Evolutionary conservation across 2,329 filamentous ascomycete genomes (phyloP), one percentile per base, ranked within the genome.

Genomic region (Botrytis byssoidea): DNA sequence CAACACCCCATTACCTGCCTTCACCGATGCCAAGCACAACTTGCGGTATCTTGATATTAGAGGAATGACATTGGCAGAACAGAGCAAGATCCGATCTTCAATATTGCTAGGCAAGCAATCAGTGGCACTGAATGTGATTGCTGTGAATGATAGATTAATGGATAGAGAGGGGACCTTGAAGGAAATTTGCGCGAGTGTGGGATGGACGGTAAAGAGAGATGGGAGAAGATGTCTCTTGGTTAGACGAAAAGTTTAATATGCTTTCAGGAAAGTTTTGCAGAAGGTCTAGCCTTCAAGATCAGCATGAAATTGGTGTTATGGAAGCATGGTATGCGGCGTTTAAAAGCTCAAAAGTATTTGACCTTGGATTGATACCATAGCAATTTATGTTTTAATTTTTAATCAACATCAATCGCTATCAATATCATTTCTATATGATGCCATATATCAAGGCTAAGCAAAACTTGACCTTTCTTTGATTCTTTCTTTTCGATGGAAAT

Each of bases 31-130:
- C 10, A 71, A 60, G 2, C 29, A 75, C 35, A 64, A 35, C 46
- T 32, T 74, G 25, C 37, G 70, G 6, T 75, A 74, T 70, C 32
- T 78, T 37, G 68, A 77, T 65, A 57, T 78, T 4, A 73, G 73
- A 25, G 65, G 48, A 37, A 55, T 77, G 20, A 16, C 71, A 29
- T 61, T 73, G 10, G 64, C 64, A n/a, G 76, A 78, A 51, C 74
- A 77, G 40, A 71, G 65, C 3, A 74, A 74, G 37, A 72, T 78
- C 6, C 57, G 70, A 29, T 71, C 69, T 29, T 76, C 74, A 12
- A 66, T 76, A 3, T 42, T 78, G n/a, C 51, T 77, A 25, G 74
- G 74, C 16, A 37, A 44, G 20, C 74, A 78, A 16, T 74, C 75
- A 20, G 48, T 29, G 25, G 68, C 71, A 6, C 59, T 78, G 57